Evolutionary conservation across 2,329 filamentous ascomycete species (phyloP), one percentile per base, ranked within the genome.

Genomic region (Hymenoscyphus repandus): DNA sequence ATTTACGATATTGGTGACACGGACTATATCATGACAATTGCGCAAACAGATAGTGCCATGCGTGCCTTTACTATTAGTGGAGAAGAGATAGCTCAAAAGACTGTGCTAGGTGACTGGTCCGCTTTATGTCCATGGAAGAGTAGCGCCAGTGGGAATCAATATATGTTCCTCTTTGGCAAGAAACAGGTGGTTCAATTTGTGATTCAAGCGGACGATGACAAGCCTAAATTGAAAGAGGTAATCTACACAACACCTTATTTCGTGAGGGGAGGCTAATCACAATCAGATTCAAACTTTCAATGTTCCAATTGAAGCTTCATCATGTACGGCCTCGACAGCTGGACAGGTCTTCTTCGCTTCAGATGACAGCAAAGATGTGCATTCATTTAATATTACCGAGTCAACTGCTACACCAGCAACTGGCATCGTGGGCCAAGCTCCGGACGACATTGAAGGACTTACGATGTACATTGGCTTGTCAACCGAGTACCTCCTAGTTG

Each of bases 41-140:
- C 22, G n/a, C 40, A 42, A 42, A 13, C 40, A 15, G 40, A 42
- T 32, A 42, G 40, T 17, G 10, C 31, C 18, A 42, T 42, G 27
- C 40, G 40, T 10, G 40, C 22, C 15, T 42, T 42, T 30, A 30
- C 27, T 31, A 6, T 42, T 10, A n/a, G 31, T 27, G 40, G 40
- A 22, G 40, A 30, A 5, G 22, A 42, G 6, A 20, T 15, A n/a
- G 40, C 40, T n/a, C 15, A 30, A 22, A 31, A 31, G 20, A n/a
- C 40, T 15, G 20, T 20, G 10, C 22, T 42, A 3, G 40, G 40
- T 17, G 40, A 42, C 17, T 42, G 40, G 40, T 42, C 40, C 22
- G 40, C 40, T 30, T 42, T 42, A 20, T 42, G 40, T 42, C 27
- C 40, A n/a, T 42, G 40, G 40, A 42, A 42, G 40, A 42, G 40